Base-by-base conservation (phyloP, 139 green algal genomes). In the Picochlorum sp. region DNA sequence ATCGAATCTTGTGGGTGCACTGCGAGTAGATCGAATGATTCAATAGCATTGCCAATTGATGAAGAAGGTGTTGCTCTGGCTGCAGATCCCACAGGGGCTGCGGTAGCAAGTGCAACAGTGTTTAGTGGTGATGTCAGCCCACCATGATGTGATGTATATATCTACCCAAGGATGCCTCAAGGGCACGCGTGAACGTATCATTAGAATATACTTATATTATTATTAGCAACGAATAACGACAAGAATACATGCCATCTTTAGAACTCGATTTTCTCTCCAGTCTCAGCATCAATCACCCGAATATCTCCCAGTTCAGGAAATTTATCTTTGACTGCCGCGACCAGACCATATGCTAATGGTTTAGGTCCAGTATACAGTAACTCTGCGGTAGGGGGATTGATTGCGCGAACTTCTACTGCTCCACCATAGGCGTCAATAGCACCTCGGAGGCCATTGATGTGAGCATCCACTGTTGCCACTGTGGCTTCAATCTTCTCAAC, bases 361-460 rank as follows among this genome's bases (percentile, higher is more conserved):
- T 54, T 66, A 16, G 54, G 56, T 32, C 32, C 34, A 32, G 9
- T 56, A 38, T 41, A 61, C 5, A 15, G 51, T 41, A 66, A 38
- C 15, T 30, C 9, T 13, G 18, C 16, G 23, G 5, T 14, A 16
- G 24, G 20, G 20, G 58, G 15, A 32, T 24, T 28, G 21, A 66
- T 38, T 13, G 7, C n/a, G 37, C 61, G 18, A 50, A 96, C 90
- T 63, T 88, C 72, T 58, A 95, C 89, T 10, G n/a, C 76, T 24
- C 86, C 88, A 5, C 87, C 89, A 49, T 90, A 87, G 28, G 70
- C 77, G 11, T 41, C 52, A 59, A 97, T 88, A 6, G 89, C 89
- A 4, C 77, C 77, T 18, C 90, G 66, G 64, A 97, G 71, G 69
- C 88, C 84, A 70, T 96, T 83, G 13, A 97, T 78, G 65, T 92